Evolutionary conservation across 306 rosid genomes (phyloP), one percentile per base, ranked within the genome.

Genomic region (Glycine latifolia): DNA sequence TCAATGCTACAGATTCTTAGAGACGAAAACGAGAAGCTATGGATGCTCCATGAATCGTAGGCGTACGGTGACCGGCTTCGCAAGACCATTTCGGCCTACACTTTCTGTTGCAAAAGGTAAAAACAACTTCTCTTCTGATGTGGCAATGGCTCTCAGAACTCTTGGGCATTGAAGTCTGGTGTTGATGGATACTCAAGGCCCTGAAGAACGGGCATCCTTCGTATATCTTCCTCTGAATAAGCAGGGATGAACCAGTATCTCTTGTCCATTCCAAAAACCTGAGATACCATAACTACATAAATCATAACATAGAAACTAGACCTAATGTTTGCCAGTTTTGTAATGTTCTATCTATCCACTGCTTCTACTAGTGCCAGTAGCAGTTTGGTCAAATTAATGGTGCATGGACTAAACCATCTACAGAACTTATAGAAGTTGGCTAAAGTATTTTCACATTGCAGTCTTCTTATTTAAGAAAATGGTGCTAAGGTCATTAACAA

Each of bases 151-250:
- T 49, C 83, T 88, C 78, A 88, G 75, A 88, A 93, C 84, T 89
- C 92, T 84, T 89, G 92, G 58, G 90, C 88, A 62, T 89, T 91
- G 6, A 89, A 89, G 41, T 88, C 99, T 0, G 94, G 97, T 81
- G 89, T 91, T 33, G 97, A 93, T 13, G 99, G 99, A 83, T 91
- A 95, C 31, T 95, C 98, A 0, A 95, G 93, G 69, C 99, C 99
- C 80, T 93, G 97, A 43, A 95, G 97, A 2, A 88, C 99, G 0
- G 99, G 97, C 90, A 91, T 90, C 80, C 91, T 88, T 75, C 97
- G 88, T 17, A 88, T 63, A 84, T 95, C 99, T 85, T 95, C 99
- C 52, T 93, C 98, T 2, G 97, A 91, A 85, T 95, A 95, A 54
- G 91, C 91, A 11, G 99, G 99, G 87, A 95, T 82, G 75, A 91